Evolutionary conservation across 371 early-diverging fungal species (phyloP).

Genomic region (Mucor ambiguus): DNA sequence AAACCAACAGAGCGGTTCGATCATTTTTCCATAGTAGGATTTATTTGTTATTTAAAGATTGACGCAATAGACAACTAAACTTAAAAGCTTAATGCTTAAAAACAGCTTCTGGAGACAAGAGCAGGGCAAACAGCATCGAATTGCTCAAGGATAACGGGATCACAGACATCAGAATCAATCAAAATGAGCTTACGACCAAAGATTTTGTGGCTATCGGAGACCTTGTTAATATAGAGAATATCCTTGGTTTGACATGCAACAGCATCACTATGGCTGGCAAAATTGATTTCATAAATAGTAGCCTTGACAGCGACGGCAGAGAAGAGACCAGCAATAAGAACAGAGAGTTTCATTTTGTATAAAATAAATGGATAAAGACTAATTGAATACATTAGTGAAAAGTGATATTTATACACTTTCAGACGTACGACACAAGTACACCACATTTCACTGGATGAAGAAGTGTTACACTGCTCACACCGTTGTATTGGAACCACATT

Average conservation of each 20-base stretch:
- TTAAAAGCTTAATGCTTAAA: neutral
- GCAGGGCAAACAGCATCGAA: neutral
- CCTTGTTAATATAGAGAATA: neutral
- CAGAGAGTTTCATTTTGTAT: slow-evolving; percentile 10
- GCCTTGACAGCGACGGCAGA: neutral
- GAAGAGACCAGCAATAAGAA: slow-evolving; percentile 2
- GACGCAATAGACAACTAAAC: neutral
- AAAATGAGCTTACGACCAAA: neutral
- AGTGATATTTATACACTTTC: neutral
- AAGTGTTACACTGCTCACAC: neutral
- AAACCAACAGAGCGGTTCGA: neutral
- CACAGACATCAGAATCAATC: neutral
- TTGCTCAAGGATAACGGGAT: neutral
- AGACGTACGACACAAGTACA: neutral
- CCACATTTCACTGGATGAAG: neutral
- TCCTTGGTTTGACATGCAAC: neutral
- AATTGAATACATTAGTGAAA: neutral
- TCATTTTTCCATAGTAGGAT: neutral
- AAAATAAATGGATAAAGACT: neutral
- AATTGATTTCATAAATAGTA: neutral
- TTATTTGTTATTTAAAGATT: neutral
- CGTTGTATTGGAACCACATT: neutral
- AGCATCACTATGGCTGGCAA: neutral
- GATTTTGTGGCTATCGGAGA: neutral
- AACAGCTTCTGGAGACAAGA: neutral